These are phyloP conservation scores for Chytriomyces confervae DNA, from an alignment of 192 early-diverging fungal genomes.

Conservation along the genomic window DNA sequence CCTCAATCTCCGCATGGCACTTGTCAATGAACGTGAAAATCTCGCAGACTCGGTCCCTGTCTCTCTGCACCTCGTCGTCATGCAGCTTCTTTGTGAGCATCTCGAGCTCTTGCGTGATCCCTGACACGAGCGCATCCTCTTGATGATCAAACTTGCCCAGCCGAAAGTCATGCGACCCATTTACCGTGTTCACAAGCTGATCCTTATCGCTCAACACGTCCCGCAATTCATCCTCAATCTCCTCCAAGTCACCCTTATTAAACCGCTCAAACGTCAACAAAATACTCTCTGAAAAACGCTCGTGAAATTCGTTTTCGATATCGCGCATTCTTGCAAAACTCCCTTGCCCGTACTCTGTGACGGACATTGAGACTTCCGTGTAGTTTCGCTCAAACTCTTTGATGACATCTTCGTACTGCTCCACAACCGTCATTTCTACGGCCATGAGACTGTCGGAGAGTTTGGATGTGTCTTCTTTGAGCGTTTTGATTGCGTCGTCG, in stretches of 20 bases:
- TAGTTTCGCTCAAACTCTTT: conserved; percentile 70
- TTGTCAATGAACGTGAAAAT: conserved; percentile 64
- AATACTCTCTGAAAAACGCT: conserved; percentile 60
- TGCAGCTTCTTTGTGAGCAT: conserved; percentile 51
- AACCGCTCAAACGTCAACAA: conserved; percentile 59
- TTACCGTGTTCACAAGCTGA: conserved; percentile 61
- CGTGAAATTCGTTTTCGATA: conserved; percentile 65
- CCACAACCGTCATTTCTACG: conserved; percentile 64
- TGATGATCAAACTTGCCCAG: conserved; percentile 62
- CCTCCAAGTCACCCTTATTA: conserved; percentile 63
- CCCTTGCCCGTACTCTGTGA: conserved; percentile 57
- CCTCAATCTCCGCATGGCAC: conserved; percentile 59
- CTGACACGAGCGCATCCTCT: conserved; percentile 62
- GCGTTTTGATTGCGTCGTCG: conserved; percentile 50
- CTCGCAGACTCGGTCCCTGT: conserved; percentile 62
- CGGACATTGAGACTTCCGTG: conserved; percentile 55
- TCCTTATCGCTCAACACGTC: conserved; percentile 63
- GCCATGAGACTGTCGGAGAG: conserved; percentile 59
- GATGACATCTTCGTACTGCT: conserved; percentile 68
- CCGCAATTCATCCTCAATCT: conserved; percentile 56
- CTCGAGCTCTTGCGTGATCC: conserved; percentile 58
- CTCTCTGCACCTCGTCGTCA: conserved; percentile 56
- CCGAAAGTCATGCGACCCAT: conserved; percentile 65
- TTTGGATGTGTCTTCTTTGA: conserved; percentile 44
- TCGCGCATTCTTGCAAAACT: conserved; percentile 62